Conservation (phyloP, 495 filamentous ascomycete genomes). For the Baudoinia panamericana region DNA sequence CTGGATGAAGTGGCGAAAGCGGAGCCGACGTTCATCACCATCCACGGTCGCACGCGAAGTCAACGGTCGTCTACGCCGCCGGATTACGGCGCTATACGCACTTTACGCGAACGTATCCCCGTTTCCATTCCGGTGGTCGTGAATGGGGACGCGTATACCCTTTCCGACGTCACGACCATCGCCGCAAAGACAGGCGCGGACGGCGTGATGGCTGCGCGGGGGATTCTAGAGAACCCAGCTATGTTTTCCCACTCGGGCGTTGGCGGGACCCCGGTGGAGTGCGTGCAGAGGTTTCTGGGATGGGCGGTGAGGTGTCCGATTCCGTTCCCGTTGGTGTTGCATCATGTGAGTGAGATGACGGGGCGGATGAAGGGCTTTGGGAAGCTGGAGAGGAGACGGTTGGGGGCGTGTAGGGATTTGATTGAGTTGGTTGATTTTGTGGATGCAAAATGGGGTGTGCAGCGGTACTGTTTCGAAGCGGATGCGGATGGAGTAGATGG, state of each 20-base stretch:
- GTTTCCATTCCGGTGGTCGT: slow-evolving; percentile 44
- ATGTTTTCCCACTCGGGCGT: slow-evolving; percentile 47
- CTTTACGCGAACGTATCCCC: slow-evolving; percentile 32
- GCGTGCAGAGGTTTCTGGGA: slow-evolving; percentile 45
- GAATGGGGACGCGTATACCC: slow-evolving; percentile 49
- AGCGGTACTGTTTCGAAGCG: background rate
- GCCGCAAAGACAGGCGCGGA: slow-evolving; percentile 24
- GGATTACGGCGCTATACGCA: slow-evolving; percentile 43
- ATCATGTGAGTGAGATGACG: slow-evolving; percentile 54
- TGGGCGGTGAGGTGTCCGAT: slow-evolving; percentile 38
- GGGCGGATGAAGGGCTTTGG: slow-evolving; percentile 23
- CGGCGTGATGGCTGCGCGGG: slow-evolving; percentile 50
- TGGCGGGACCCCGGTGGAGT: slow-evolving; percentile 43
- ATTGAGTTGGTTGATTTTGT: slow-evolving; percentile 48
- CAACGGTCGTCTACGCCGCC: slow-evolving; percentile 45
- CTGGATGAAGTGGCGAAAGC: slow-evolving; percentile 24
- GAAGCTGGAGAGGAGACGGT: slow-evolving; percentile 37
- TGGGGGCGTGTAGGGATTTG: slow-evolving; percentile 42
- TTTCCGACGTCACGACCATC: slow-evolving; percentile 28
- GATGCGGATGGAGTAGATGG: no score
- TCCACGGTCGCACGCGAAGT: slow-evolving; percentile 45
- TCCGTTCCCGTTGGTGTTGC: slow-evolving; percentile 45
- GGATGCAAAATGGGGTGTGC: slow-evolving; percentile 30
- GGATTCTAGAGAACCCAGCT: slow-evolving; percentile 48
- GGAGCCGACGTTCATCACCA: slow-evolving; percentile 44